phyloP scores from a whole-genome alignment of 805 yeast species.

The Pichia deserticola region DNA sequence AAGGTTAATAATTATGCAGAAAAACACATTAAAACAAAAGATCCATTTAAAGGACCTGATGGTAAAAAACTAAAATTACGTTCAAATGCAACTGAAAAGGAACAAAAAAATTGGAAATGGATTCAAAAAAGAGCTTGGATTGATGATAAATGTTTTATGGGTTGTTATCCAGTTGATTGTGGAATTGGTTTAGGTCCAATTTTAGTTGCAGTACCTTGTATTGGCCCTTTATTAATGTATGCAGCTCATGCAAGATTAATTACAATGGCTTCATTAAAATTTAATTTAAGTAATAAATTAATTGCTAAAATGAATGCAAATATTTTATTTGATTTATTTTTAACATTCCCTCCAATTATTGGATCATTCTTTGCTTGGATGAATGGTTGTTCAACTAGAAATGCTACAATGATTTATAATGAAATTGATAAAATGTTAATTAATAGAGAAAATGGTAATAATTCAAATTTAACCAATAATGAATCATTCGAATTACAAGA shows the following conservation, averaged over 20 bases:
- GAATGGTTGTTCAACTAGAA: constrained; percentile 80
- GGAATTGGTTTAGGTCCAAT: constrained; percentile 78
- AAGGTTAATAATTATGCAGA: constrained; percentile 61
- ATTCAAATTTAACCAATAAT: background rate
- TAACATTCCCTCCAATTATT: constrained; percentile 71
- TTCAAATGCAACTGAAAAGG: constrained; percentile 46
- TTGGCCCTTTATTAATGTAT: constrained; percentile 85
- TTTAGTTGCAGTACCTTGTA: constrained; percentile 55
- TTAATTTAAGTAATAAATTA: constrained; percentile 50
- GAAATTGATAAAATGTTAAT: constrained; percentile 16
- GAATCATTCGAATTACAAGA: background rate
- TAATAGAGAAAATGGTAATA: constrained; percentile 8
- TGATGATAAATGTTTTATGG: constrained; percentile 78
- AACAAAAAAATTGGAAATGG: constrained; percentile 61
- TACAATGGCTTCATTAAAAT: constrained; percentile 47
- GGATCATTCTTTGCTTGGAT: constrained; percentile 78
- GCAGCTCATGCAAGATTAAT: constrained; percentile 66
- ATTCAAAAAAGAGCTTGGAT: constrained; percentile 79
- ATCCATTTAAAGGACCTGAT: constrained; percentile 51
- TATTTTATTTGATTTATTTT: constrained; percentile 62
- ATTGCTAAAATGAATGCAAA: constrained; percentile 70
- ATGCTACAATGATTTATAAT: constrained; percentile 72
- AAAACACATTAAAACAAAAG: constrained; percentile 52
- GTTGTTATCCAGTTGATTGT: constrained; percentile 66
- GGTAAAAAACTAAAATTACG: constrained; percentile 61